A percentile compares a stretch with the other conserved stretches of the same genome.
Conservation (phyloP, 805 yeast species). For the Kluyveromyces starmeri region DNA sequence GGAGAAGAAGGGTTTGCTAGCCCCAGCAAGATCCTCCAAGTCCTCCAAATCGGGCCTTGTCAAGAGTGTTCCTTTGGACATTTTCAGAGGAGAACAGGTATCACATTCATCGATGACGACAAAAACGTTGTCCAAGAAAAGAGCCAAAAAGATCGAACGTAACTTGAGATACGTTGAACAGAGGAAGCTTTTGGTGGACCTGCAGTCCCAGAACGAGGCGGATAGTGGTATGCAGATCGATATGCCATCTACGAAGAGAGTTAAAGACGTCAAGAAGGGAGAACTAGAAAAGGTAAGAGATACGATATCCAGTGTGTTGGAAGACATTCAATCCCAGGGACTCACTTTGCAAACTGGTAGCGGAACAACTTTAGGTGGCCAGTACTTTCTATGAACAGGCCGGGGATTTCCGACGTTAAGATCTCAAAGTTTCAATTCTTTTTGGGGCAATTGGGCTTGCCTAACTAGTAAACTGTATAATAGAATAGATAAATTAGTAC, state of each 20-base stretch:
- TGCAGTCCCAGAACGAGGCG: slow-evolving; percentile 39
- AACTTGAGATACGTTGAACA: slow-evolving; percentile 62
- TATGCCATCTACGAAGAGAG: slow-evolving; percentile 16
- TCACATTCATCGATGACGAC: slow-evolving; percentile 35
- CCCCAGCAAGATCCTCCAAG: slow-evolving; percentile 41
- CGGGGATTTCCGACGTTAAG: too few relatives aligned
- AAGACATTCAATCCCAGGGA: slow-evolving; percentile 42
- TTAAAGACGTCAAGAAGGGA: slow-evolving; percentile 30
- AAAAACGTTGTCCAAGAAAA: slow-evolving; percentile 62
- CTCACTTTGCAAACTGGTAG: slow-evolving; percentile 44
- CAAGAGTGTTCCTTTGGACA: slow-evolving; percentile 35
- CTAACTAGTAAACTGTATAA: too few relatives aligned
- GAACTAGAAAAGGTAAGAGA: slow-evolving; percentile 38
- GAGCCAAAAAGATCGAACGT: slow-evolving; percentile 70
- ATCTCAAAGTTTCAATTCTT: too few relatives aligned
- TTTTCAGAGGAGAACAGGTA: slow-evolving; percentile 28
- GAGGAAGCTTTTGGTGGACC: slow-evolving; percentile 44
- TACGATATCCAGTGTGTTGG: slow-evolving; percentile 66
- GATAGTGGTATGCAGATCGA: slow-evolving; percentile 39
- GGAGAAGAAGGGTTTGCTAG: slow-evolving; percentile 32
- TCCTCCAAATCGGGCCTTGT: slow-evolving; percentile 34
- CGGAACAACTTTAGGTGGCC: slow-evolving; percentile 83
- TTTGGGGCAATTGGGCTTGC: too few relatives aligned
- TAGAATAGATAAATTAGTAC: too few relatives aligned
- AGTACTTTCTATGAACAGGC: slow-evolving; percentile 38